Evolutionary conservation across 345 rosid species (phyloP), one percentile per base, ranked within the genome.

Genomic region (Citrus unshiu): DNA sequence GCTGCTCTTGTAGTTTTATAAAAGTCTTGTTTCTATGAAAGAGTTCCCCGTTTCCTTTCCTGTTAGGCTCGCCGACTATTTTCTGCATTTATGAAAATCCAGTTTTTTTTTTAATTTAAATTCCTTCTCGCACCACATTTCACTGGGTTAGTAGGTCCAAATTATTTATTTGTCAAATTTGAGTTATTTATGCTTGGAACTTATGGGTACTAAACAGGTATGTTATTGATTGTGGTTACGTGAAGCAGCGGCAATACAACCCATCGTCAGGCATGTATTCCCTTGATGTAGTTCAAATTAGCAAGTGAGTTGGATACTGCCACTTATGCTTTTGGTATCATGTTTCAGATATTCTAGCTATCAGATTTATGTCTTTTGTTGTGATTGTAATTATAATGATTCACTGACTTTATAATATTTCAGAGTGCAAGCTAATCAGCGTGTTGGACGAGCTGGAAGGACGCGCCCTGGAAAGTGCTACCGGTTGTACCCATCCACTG

Each of bases 391-490:
- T 64, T 62, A 29, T 62, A 12, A 65, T 54, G 65, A 37, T 51
- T 54, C 22, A 6, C 60, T 70, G 25, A 32, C 69, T 66, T 62
- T 68, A 29, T 82, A 46, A 62, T 68, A 64, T 79, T 87, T 80
- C 83, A 96, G 99, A 88, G 97, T 96, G 59, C 98, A 96, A 87
- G 99, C 99, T 76, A 93, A 93, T 86, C 99, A 96, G 83, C 95
- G 98, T 70, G 97, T 93, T 37, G 99, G 99, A 79, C 88, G 99
- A 85, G 99, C 99, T 68, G 99, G 99, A 75, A 90, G 99, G 89
- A 94, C 99, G 35, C 88, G 94, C 77, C 94, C 98, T 71, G 99
- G 99, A 72, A 96, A 94, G 88, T 96, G 98, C 85, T 96, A 96
- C 74, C 91, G 97, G 25, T 73, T 96, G 72, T 96, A 94, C 82